A percentile compares a stretch with the other conserved stretches of the same genome.
Conservation (phyloP, 495 filamentous ascomycete genomes). For the Penicillium parvum region DNA sequence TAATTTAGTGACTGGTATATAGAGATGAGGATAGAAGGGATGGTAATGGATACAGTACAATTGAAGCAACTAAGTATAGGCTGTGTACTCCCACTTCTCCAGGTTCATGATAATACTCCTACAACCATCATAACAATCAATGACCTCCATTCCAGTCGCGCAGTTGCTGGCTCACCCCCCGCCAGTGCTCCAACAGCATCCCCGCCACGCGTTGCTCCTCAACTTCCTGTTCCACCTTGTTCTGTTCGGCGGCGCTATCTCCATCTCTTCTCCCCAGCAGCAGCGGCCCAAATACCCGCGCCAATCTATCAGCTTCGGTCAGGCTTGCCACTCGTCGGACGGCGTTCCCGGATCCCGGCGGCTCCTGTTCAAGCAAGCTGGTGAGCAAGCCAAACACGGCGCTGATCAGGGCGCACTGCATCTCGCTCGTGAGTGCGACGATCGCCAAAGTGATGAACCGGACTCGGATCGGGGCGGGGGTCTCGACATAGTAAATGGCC, state of each 20-base stretch:
- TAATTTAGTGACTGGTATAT: no score
- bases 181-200: constrained; percentile 36
- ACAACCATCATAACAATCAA: no score
- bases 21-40: no score
- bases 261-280: constrained; percentile 17
- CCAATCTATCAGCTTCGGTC: constrained; percentile 26
- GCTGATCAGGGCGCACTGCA: constrained; percentile 41
- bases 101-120: no score
- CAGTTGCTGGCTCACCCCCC: constrained; percentile 29
- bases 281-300: constrained; percentile 32
- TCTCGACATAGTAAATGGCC: constrained; percentile 51
- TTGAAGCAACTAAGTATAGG: no score
- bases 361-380: constrained; percentile 19
- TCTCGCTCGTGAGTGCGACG: constrained; percentile 31
- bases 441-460: constrained; percentile 37
- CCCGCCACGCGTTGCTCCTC: constrained; percentile 29
- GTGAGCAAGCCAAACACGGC: constrained; percentile 37
- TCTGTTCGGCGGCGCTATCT: constrained; percentile 7
- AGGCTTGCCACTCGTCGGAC: constrained; percentile 17
- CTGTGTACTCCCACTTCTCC: no score
- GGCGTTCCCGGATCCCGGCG: constrained; percentile 7
- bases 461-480: constrained; percentile 34
- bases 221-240: constrained; percentile 25
- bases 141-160: constrained; percentile 22
- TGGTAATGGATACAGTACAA: no score